Conservation (phyloP, 345 rosid genomes). For the Ricinus communis region DNA sequence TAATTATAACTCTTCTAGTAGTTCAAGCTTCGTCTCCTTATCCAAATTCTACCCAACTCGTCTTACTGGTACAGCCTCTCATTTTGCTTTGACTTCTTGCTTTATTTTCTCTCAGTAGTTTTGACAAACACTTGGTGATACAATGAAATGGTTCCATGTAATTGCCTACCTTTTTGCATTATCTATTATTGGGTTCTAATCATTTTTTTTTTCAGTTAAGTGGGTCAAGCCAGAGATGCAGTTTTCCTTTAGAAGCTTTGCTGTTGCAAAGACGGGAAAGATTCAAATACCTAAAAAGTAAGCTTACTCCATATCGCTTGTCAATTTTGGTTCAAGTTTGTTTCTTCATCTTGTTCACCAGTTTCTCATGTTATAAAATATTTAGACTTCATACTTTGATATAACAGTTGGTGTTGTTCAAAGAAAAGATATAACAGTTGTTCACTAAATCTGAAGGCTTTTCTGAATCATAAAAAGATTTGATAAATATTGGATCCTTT, state of each 20-base stretch:
- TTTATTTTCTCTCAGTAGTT: conserved; percentile 18
- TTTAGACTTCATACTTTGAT: not conserved
- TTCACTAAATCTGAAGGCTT: too few relatives aligned
- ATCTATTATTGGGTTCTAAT: conserved; percentile 5
- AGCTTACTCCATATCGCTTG: not conserved
- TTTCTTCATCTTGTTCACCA: too few relatives aligned
- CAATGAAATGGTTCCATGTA: not conserved
- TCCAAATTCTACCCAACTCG: conserved; percentile 36
- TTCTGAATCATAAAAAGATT: too few relatives aligned
- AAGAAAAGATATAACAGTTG: too few relatives aligned
- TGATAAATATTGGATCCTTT: not conserved
- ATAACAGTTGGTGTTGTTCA: not conserved
- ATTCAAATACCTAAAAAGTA: conserved; percentile 57
- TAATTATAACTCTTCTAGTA: not conserved
- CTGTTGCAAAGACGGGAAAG: conserved; percentile 51
- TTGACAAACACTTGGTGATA: conserved; percentile 27
- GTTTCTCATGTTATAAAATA: not conserved
- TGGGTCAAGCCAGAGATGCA: conserved; percentile 34
- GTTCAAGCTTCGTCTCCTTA: conserved; percentile 28
- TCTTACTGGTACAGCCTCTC: conserved; percentile 31
- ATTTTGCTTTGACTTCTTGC: not conserved
- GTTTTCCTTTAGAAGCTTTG: conserved; percentile 44
- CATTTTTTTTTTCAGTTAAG: conserved; percentile 36
- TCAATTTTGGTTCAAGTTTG: not conserved
- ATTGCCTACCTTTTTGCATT: not conserved